Percentiles rank a stretch among this genome's conserved stretches.
Evolutionary conservation across 495 filamentous ascomycete genomes (phyloP).

Genomic region (Penicillium roqueforti): DNA sequence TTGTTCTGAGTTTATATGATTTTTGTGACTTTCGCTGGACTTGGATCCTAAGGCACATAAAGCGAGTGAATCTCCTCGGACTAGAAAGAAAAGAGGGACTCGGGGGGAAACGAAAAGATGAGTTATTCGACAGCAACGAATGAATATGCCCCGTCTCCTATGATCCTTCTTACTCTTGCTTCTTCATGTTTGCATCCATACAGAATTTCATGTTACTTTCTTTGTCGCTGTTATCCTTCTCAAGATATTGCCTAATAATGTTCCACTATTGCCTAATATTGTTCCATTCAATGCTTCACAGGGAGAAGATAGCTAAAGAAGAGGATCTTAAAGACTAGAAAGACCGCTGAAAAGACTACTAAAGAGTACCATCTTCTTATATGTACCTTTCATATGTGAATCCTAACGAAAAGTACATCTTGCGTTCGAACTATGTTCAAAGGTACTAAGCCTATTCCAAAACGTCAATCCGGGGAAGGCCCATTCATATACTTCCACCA

Average conservation of each 20-base stretch:
- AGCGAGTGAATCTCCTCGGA: conserved; percentile 1
- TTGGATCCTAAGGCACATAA: neutral
- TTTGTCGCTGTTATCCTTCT: conserved; percentile 16
- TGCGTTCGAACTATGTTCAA: too few relatives aligned
- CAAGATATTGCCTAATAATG: conserved; percentile 25
- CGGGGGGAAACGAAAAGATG: conserved; percentile 15
- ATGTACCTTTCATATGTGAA: too few relatives aligned
- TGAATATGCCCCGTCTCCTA: conserved; percentile 27
- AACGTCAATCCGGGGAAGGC: too few relatives aligned
- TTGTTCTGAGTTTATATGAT: conserved; percentile 17
- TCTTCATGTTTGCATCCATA: conserved; percentile 13
- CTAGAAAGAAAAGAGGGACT: conserved; percentile 6
- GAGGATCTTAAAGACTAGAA: too few relatives aligned
- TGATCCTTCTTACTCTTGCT: conserved; percentile 9
- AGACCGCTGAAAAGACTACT: too few relatives aligned
- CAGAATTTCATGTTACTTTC: conserved; percentile 16
- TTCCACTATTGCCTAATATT: neutral
- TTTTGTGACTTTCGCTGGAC: conserved; percentile 4
- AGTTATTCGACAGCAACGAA: conserved; percentile 32
- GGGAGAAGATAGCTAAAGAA: too few relatives aligned
- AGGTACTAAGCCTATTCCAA: too few relatives aligned
- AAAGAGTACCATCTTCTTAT: too few relatives aligned
- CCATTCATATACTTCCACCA: too few relatives aligned
- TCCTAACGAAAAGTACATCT: too few relatives aligned
- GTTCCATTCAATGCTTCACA: too few relatives aligned